A percentile compares a stretch with the other conserved stretches of the same genome.
phyloP scores from a whole-genome alignment of 306 rosid genomes.

The Parietaria judaica region DNA sequence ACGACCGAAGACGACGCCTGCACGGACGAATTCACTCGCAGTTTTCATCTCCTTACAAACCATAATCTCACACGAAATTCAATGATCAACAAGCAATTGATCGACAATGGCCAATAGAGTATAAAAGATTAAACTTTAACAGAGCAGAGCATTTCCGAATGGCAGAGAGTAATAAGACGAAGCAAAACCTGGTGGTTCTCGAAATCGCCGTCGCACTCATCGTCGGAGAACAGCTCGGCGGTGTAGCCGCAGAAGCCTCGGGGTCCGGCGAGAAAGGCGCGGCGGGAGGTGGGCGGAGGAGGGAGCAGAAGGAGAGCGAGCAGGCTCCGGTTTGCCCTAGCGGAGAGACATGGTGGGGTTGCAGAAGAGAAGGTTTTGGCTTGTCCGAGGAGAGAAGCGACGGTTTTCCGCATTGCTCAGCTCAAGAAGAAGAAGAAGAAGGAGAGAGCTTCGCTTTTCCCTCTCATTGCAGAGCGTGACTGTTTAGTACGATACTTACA shows the following conservation, averaged over 20 bases:
- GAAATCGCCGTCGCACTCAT: slow-evolving; percentile 70
- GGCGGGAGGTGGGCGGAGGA: slow-evolving; percentile 21
- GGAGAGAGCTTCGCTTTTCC: not conserved
- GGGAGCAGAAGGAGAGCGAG: slow-evolving; percentile 17
- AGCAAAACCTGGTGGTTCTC: slow-evolving; percentile 48
- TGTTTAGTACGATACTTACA: too few species aligned
- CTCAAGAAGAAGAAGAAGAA: not conserved
- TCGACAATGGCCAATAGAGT: not conserved
- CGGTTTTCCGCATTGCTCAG: slow-evolving; percentile 28
- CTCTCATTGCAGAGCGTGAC: too few species aligned
- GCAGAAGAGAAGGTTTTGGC: slow-evolving; percentile 17
- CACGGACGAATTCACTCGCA: slow-evolving; percentile 20
- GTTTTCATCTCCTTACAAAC: slow-evolving; percentile 7
- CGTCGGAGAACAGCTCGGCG: slow-evolving; percentile 81
- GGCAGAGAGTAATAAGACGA: too few species aligned
- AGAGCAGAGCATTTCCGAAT: too few species aligned
- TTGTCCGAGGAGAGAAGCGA: slow-evolving; percentile 20
- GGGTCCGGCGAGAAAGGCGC: slow-evolving; percentile 15
- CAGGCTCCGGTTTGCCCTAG: slow-evolving; percentile 12
- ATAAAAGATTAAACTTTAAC: too few species aligned
- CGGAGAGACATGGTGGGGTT: not conserved
- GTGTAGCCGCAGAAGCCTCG: slow-evolving; percentile 49
- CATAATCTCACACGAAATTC: not conserved
- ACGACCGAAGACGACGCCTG: slow-evolving; percentile 88
- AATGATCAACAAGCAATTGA: not conserved